Conservation (phyloP, 1,284 basidiomycete species). For the Vanrija humicola region DNA sequence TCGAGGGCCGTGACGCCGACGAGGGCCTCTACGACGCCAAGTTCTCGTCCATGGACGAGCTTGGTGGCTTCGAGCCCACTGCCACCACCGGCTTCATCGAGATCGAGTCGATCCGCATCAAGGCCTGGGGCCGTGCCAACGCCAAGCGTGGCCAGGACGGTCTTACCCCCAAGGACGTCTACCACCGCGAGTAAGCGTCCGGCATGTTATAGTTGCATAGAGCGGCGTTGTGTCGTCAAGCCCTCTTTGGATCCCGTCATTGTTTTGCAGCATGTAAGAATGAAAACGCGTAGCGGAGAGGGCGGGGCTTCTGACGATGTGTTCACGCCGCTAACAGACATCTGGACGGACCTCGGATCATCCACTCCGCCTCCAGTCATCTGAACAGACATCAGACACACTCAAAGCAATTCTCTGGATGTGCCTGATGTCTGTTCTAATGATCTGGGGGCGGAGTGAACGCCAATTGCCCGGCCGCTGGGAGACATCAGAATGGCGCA, state of each 20-base stretch:
- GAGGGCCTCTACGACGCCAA: slow-evolving; percentile 92
- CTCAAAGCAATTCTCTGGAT: too few relatives aligned
- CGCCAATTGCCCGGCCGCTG: too few relatives aligned
- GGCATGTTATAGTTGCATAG: neutral
- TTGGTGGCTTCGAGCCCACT: slow-evolving; percentile 92
- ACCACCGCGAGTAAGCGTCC: slow-evolving; percentile 53
- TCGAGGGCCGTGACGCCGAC: slow-evolving; percentile 86
- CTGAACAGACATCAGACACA: too few relatives aligned
- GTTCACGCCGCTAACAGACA: neutral
- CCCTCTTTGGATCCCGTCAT: neutral
- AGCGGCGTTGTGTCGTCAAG: neutral
- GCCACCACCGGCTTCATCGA: slow-evolving; percentile 90
- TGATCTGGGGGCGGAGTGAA: too few relatives aligned
- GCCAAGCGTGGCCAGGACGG: slow-evolving; percentile 74
- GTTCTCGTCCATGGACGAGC: slow-evolving; percentile 98
- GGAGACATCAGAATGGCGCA: too few relatives aligned
- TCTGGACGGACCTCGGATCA: too few relatives aligned
- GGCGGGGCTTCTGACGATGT: neutral
- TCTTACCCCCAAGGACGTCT: slow-evolving; percentile 70
- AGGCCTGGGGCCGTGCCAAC: slow-evolving; percentile 65
- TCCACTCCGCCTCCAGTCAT: too few relatives aligned
- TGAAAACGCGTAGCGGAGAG: neutral
- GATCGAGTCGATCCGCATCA: slow-evolving; percentile 91
- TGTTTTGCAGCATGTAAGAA: neutral
- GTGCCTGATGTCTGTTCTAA: too few relatives aligned